phyloP scores from a whole-genome alignment of 768 basidiomycete species.

The Panaeolus cyanescens region DNA sequence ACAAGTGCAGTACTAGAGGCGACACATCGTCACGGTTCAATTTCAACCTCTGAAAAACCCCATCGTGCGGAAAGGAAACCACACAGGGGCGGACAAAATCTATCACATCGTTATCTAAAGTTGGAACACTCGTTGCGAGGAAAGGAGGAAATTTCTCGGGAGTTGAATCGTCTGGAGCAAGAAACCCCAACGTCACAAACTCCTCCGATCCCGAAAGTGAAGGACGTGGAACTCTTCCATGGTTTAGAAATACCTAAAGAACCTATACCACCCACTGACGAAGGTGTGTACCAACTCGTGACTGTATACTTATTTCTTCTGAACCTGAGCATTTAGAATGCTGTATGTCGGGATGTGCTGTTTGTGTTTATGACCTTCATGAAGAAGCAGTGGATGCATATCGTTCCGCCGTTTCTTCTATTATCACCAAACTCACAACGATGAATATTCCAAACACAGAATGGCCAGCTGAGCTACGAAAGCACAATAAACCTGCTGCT shows the following conservation, averaged over 20 bases:
- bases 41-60: constrained; percentile 12
- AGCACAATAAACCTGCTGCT: constrained; percentile 15
- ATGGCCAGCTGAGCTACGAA: constrained; percentile 65
- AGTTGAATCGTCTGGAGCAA: constrained; percentile 25
- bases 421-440: constrained; percentile 52
- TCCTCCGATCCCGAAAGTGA: constrained; percentile 1
- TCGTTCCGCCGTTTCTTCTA: constrained; percentile 47
- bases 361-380: constrained; percentile 91
- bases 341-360: constrained; percentile 92
- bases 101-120: constrained; percentile 54
- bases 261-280: constrained; percentile 63
- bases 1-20: background rate
- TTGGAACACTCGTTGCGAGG: constrained; percentile 56
- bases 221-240: constrained; percentile 36
- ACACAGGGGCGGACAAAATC: constrained; percentile 55
- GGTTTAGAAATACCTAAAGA: constrained; percentile 63
- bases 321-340: constrained; percentile 56
- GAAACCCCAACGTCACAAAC: constrained; percentile 6
- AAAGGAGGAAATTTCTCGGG: constrained; percentile 37
- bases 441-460: constrained; percentile 52
- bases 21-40: constrained; percentile 8
- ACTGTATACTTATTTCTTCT: background rate
- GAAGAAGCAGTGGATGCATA: constrained; percentile 72
- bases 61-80: constrained; percentile 16
- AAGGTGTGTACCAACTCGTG: constrained; percentile 50